Evolutionary conservation across 2,329 filamentous ascomycete species (phyloP), one percentile per base, ranked within the genome.

Genomic region (Cryphonectria nitschkei): DNA sequence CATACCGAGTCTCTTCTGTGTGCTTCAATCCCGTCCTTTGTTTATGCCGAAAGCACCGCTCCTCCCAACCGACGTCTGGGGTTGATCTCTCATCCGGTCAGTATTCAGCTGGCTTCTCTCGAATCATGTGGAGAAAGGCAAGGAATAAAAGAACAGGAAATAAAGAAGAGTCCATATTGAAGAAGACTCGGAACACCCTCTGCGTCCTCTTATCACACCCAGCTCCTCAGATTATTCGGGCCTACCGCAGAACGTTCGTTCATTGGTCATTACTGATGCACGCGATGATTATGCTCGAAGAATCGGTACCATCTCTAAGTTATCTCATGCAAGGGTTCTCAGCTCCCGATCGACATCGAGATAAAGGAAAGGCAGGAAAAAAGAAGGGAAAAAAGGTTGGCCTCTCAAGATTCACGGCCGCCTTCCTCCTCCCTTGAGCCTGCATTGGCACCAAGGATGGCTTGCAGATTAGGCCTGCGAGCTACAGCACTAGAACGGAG

Each of bases 401-500:
- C 66, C 67, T 71, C 61, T 32, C 63, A 52, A 65, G 43, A 46
- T 46, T 14, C 14, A 8, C 26, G 63, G 70, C 60, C 66, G 54
- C 16, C 37, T 46, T 62, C 37, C 64, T 73, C 70, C 73, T 75
- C 75, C 76, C 76, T 78, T 74, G 75, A 70, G 73, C 74, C 71
- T 76, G 77, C 77, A 77, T 73, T 71, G 71, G 70, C 69, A 65
- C 69, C 68, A 64, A 71, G 68, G 77, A 72, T 71, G 70, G 71
- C 70, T 65, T 71, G 70, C 66, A 71, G 69, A 67, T 34, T 34
- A 4, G 68, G 67, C 71, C 72, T 73, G 74, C 73, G 74, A 73
- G 64, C 56, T 63, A 64, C 56, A 58, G 68, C 68, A 52, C 65
- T 70, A 70, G 68, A 62, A 66, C 32, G 41, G 46, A 52, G 41